These are phyloP conservation scores for Eucalyptus victrix DNA, from an alignment of 345 rosid genomes.

Conservation along the genomic window DNA sequence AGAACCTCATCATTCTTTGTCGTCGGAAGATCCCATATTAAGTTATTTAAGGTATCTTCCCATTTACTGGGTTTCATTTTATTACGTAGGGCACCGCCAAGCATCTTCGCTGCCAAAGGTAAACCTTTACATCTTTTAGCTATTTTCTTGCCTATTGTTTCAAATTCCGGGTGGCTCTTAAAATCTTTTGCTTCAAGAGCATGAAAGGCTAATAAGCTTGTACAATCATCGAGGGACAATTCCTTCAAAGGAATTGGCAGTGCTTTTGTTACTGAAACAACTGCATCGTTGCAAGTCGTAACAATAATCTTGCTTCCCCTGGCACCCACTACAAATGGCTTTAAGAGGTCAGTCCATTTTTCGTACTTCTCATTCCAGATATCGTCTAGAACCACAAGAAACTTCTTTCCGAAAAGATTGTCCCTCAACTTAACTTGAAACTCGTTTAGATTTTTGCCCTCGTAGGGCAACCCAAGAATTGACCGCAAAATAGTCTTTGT, in stretches of 20 bases:
- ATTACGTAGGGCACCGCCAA: background rate
- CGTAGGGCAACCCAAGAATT: fast-evolving
- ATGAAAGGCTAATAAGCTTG: background rate
- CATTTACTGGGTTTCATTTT: background rate
- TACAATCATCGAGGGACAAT: background rate
- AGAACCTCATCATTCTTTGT: background rate
- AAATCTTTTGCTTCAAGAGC: background rate
- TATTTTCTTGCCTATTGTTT: background rate
- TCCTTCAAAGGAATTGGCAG: background rate
- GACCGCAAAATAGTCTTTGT: background rate
- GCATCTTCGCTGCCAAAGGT: background rate
- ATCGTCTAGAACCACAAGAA: background rate
- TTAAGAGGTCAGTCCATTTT: background rate
- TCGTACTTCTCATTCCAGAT: background rate
- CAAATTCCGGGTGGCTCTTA: background rate
- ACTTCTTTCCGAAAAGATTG: background rate
- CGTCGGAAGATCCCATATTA: background rate
- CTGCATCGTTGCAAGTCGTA: background rate
- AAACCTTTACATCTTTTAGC: background rate
- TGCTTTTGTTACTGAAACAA: background rate
- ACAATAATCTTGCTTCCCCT: background rate
- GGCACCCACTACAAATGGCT: background rate
- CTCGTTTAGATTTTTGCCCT: background rate
- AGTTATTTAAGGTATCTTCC: background rate
- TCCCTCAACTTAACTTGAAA: background rate